Percentiles rank a stretch among this genome's conserved stretches.
Evolutionary conservation across 345 rosid genomes (phyloP).

Genomic region (Iberis pinnata): DNA sequence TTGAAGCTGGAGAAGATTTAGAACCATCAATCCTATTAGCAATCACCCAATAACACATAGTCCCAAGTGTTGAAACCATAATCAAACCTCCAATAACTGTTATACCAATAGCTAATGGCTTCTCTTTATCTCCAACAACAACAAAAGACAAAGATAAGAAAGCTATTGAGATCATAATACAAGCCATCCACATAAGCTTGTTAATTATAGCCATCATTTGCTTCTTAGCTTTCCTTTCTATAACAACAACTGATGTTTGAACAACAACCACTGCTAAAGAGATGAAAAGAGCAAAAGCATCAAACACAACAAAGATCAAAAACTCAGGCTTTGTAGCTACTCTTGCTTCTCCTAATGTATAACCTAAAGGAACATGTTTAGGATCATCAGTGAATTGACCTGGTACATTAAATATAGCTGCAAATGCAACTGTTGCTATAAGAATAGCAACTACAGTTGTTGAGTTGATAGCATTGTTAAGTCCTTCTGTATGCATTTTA

Average conservation of each 20-base stretch:
- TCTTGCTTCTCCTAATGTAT: conserved; percentile 59
- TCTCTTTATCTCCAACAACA: conserved; percentile 54
- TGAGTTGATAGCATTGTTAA: conserved; percentile 86
- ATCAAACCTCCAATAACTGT: conserved; percentile 63
- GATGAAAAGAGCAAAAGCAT: conserved; percentile 82
- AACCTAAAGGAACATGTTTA: conserved; percentile 11
- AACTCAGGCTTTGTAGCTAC: conserved; percentile 53
- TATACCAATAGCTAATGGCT: conserved; percentile 52
- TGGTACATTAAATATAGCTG: conserved; percentile 82
- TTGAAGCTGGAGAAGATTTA: conserved; percentile 46
- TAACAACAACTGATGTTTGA: conserved; percentile 86
- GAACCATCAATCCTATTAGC: conserved; percentile 53
- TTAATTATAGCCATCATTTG: conserved; percentile 85
- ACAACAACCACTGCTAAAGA: conserved; percentile 91
- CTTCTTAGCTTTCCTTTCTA: conserved; percentile 72
- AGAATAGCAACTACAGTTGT: conserved; percentile 88
- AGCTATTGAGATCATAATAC: conserved; percentile 73
- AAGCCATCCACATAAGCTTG: conserved; percentile 95
- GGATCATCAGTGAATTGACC: conserved; percentile 67
- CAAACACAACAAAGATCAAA: conserved; percentile 60
- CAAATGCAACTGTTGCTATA: conserved; percentile 87
- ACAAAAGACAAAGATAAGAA: conserved; percentile 68
- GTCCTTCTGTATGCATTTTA: conserved; percentile 80
- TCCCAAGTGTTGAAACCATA: conserved; percentile 75
- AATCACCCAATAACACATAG: conserved; percentile 89